These are phyloP conservation scores for Axilococcus clingmanii DNA, from an alignment of 139 green algal genomes.

Conservation along the genomic window DNA sequence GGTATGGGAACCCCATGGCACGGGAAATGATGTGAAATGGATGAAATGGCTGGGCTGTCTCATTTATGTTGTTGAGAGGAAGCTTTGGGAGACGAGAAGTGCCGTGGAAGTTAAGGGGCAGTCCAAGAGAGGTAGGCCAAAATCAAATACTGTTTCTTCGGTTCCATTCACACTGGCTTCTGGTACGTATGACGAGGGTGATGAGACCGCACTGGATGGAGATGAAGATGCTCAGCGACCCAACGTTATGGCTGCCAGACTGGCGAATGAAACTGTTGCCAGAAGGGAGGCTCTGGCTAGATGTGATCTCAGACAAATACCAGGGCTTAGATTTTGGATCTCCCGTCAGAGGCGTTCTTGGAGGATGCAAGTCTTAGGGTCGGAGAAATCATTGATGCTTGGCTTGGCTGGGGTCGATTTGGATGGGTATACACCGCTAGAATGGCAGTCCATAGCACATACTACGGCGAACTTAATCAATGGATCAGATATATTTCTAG, in stretches of 20 bases:
- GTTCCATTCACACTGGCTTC: background rate
- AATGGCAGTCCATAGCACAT: conserved; percentile 32
- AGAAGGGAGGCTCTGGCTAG: conserved; percentile 11
- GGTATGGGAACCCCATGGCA: conserved; percentile 25
- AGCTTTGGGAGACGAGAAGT: background rate
- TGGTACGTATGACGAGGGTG: background rate
- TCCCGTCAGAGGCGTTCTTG: conserved; percentile 38
- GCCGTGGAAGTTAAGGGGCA: background rate
- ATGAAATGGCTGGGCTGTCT: conserved; percentile 32
- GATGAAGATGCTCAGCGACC: background rate
- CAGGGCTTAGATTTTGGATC: conserved; percentile 35
- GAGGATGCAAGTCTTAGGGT: conserved; percentile 16
- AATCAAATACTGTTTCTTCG: background rate
- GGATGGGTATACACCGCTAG: conserved; percentile 15
- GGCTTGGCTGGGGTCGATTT: conserved; percentile 36
- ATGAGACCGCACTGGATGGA: background rate
- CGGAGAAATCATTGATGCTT: conserved; percentile 33
- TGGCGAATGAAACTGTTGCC: conserved; percentile 2
- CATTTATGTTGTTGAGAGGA: conserved; percentile 34
- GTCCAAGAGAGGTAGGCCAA: background rate
- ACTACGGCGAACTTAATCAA: conserved; percentile 18
- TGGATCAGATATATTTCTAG: conserved; percentile 10
- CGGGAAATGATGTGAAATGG: conserved; percentile 9
- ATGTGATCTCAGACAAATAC: conserved; percentile 8
- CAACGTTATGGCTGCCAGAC: background rate